These are phyloP conservation scores for Macrocystidia cucumis DNA, from an alignment of 1,284 basidiomycete genomes.

Conservation along the genomic window DNA sequence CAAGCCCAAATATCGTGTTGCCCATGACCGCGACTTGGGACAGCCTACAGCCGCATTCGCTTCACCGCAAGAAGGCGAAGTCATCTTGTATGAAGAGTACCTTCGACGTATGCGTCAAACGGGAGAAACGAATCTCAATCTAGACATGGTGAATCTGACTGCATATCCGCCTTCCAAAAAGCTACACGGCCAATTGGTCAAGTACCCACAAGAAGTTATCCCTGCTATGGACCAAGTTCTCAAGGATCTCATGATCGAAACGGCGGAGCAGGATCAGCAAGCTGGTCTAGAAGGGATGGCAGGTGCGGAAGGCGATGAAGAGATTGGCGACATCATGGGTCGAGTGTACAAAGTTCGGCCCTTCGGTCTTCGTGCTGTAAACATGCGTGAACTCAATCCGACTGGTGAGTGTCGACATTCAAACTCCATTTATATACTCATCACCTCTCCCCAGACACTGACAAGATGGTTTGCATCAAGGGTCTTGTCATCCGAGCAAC, in stretches of 20 bases:
- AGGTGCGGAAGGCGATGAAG: slow-evolving; percentile 66
- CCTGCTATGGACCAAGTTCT: slow-evolving; percentile 96
- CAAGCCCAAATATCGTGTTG: slow-evolving; percentile 87
- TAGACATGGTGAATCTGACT: slow-evolving; percentile 85
- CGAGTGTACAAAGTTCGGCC: slow-evolving; percentile 90
- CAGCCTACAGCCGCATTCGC: slow-evolving; percentile 46
- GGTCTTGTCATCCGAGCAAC: slow-evolving; percentile 97
- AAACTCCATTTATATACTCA: background rate
- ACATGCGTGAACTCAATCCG: slow-evolving; percentile 91
- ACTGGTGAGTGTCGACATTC: slow-evolving; percentile 58
- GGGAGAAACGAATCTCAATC: slow-evolving; percentile 87
- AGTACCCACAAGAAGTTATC: slow-evolving; percentile 95
- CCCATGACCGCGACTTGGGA: slow-evolving; percentile 64
- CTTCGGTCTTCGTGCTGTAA: slow-evolving; percentile 76
- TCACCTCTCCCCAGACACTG: slow-evolving; percentile 64
- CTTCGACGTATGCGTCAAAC: slow-evolving; percentile 85
- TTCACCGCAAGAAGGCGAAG: slow-evolving; percentile 62
- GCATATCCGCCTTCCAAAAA: slow-evolving; percentile 85
- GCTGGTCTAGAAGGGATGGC: slow-evolving; percentile 63
- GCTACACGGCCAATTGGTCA: slow-evolving; percentile 72
- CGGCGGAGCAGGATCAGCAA: slow-evolving; percentile 73
- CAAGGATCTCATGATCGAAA: slow-evolving; percentile 83
- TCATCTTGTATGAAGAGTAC: slow-evolving; percentile 75
- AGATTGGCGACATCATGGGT: slow-evolving; percentile 73
- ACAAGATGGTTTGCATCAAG: slow-evolving; percentile 93